Percentiles rank a stretch among this genome's conserved stretches.
These are phyloP conservation scores for Sporobolomyces roseus DNA, from an alignment of 768 basidiomycete genomes.

Conservation along the genomic window DNA sequence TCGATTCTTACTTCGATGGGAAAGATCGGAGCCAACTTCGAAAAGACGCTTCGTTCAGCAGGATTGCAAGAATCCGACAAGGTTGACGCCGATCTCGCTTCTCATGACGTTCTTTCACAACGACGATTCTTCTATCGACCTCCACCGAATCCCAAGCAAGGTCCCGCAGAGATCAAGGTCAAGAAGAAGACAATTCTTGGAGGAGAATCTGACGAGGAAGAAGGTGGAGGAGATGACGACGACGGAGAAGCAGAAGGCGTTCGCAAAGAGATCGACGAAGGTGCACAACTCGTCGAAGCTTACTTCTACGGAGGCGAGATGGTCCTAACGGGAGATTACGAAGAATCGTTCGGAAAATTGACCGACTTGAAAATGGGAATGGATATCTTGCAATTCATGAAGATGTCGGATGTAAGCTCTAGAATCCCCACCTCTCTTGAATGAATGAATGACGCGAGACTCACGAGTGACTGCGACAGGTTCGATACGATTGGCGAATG, in stretches of 20 bases:
- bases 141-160: not conserved
- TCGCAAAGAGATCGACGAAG: conserved; percentile 1
- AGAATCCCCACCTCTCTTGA: not conserved
- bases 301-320: conserved; percentile 89
- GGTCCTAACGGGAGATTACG: conserved; percentile 60
- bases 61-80: conserved; percentile 34
- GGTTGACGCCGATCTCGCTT: conserved; percentile 21
- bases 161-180: conserved; percentile 35
- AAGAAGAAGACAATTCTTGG: conserved; percentile 14
- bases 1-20: conserved; percentile 14
- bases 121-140: conserved; percentile 24
- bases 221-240: not conserved
- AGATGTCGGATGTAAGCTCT: conserved; percentile 58
- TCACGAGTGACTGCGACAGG: not conserved
- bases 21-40: conserved; percentile 19
- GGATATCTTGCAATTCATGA: conserved; percentile 81
- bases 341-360: conserved; percentile 64
- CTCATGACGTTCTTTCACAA: conserved; percentile 20
- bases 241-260: conserved; percentile 7
- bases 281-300: conserved; percentile 61
- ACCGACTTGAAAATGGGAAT: conserved; percentile 69
- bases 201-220: conserved; percentile 20
- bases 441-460: not conserved
- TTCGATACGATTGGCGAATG: conserved; percentile 36
- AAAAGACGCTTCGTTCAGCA: conserved; percentile 1